Percentiles rank a stretch among this genome's conserved stretches.
Evolutionary conservation across 2,329 filamentous ascomycete species (phyloP).

Genomic region (Raffaelea ambrosiae): DNA sequence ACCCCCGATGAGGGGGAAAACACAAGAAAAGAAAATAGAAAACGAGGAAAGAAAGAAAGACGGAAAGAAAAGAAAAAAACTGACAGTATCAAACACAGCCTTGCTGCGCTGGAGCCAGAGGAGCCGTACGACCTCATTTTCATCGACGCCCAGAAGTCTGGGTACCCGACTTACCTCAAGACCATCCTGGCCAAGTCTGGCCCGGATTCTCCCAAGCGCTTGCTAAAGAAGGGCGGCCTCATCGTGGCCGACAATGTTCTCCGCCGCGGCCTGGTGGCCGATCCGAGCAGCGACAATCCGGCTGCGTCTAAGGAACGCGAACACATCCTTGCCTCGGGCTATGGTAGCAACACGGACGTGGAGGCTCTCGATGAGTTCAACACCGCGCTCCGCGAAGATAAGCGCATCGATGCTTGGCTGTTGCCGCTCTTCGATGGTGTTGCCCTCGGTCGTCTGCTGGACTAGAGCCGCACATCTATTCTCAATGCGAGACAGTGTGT

Average conservation of each 20-base stretch:
- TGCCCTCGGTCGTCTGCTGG: constrained; percentile 19
- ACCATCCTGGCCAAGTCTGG: constrained; percentile 34
- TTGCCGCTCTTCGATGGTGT: constrained; percentile 31
- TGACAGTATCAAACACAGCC: constrained; percentile 13
- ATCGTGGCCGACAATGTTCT: constrained; percentile 49
- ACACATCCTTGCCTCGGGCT: background rate
- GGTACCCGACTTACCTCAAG: constrained; percentile 39
- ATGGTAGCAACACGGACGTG: constrained; percentile 11
- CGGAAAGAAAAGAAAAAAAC: too few species aligned
- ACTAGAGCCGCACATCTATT: constrained; percentile 10
- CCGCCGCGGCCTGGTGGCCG: constrained; percentile 37
- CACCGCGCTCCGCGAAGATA: constrained; percentile 18
- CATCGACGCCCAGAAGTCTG: constrained; percentile 44
- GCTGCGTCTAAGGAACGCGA: constrained; percentile 4
- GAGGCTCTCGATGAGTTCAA: constrained; percentile 24
- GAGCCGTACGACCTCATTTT: constrained; percentile 46
- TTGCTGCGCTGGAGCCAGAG: constrained; percentile 22
- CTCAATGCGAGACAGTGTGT: too few species aligned
- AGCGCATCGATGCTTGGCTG: constrained; percentile 25
- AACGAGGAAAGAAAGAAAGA: too few species aligned
- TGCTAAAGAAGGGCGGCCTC: constrained; percentile 39
- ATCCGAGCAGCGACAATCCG: constrained; percentile 23
- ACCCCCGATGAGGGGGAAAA: background rate
- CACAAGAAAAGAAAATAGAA: too few species aligned
- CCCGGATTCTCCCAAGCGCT: constrained; percentile 25